Conservation (phyloP, 352 stramenopile species). For the Globisporangium parvum region DNA sequence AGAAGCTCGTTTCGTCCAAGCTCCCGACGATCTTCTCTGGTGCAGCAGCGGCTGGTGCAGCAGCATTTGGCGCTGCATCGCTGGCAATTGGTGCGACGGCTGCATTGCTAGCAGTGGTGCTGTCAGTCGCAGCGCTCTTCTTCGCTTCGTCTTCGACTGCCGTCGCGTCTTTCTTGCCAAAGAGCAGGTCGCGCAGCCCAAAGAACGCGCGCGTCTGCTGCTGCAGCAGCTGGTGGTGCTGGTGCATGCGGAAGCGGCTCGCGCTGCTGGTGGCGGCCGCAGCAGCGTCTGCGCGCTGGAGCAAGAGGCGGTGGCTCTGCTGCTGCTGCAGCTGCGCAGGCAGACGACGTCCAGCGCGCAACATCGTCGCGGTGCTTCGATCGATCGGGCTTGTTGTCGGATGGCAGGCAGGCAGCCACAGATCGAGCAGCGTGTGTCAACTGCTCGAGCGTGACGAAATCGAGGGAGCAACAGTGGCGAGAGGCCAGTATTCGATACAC, state of each 20-base stretch:
- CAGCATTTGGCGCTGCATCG: background rate
- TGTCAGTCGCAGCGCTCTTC: slow-evolving; percentile 1
- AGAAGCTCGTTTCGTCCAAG: slow-evolving; percentile 46
- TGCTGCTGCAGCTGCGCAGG: slow-evolving; percentile 11
- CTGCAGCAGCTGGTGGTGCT: slow-evolving; percentile 1
- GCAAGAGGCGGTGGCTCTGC: background rate
- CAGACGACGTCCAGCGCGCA: slow-evolving; percentile 16
- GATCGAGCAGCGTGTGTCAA: too few species aligned
- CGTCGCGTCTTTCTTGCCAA: slow-evolving; percentile 35
- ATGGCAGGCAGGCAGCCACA: background rate
- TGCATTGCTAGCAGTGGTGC: background rate
- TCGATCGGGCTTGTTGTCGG: slow-evolving; percentile 7
- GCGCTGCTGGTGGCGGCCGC: background rate
- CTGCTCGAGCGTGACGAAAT: too few species aligned
- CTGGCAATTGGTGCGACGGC: background rate
- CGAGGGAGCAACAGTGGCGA: too few species aligned
- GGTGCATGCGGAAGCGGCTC: slow-evolving; percentile 9
- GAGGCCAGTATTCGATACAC: too few species aligned
- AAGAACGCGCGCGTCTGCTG: slow-evolving; percentile 52
- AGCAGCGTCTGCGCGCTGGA: background rate
- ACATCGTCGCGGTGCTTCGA: slow-evolving; percentile 8
- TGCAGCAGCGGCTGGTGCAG: slow-evolving; percentile 10
- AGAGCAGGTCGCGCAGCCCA: slow-evolving; percentile 58
- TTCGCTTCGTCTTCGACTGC: slow-evolving; percentile 10
- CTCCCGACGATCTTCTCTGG: slow-evolving; percentile 36